Evolutionary conservation across 1,284 basidiomycete species (phyloP).

Genomic region (Pseudozyma flocculosa): DNA sequence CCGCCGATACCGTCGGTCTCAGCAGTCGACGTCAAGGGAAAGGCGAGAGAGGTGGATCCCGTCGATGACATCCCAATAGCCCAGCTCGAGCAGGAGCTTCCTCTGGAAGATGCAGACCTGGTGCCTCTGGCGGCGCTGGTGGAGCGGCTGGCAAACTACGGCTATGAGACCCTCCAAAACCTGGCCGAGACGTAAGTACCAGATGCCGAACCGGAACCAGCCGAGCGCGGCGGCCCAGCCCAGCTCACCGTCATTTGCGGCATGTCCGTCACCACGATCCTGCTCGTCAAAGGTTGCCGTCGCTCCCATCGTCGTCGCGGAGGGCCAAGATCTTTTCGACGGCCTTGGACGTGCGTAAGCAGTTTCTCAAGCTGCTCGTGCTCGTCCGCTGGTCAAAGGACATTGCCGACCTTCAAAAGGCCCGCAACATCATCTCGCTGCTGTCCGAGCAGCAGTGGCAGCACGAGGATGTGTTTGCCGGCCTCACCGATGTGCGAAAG

Average conservation of each 20-base stretch:
- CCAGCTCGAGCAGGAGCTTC: slow-evolving; percentile 72
- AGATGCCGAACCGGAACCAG: no score
- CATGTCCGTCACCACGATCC: no score
- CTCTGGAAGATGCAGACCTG: slow-evolving; percentile 73
- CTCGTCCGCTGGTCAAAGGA: slow-evolving; percentile 49
- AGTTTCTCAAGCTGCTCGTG: slow-evolving; percentile 78
- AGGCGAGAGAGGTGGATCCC: slow-evolving; percentile 20
- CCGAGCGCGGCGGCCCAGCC: no score
- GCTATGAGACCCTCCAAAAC: slow-evolving; percentile 79
- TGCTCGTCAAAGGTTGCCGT: slow-evolving; percentile 68
- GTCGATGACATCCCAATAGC: slow-evolving; percentile 24
- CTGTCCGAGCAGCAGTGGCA: slow-evolving; percentile 68
- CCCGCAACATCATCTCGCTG: slow-evolving; percentile 50
- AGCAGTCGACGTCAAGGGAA: slow-evolving; percentile 17
- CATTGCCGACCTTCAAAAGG: slow-evolving; percentile 31
- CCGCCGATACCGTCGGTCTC: no score
- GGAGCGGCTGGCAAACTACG: slow-evolving; percentile 72
- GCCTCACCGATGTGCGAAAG: slow-evolving; percentile 69
- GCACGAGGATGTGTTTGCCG: slow-evolving; percentile 71
- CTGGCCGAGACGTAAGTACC: slow-evolving; percentile 76
- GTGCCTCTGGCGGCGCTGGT: slow-evolving; percentile 73
- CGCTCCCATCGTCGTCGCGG: slow-evolving; percentile 75
- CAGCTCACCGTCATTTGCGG: no score
- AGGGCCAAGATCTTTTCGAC: slow-evolving; percentile 81
- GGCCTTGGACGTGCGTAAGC: slow-evolving; percentile 82